Evolutionary conservation across 2,329 filamentous ascomycete genomes (phyloP), one percentile per base, ranked within the genome.

Genomic region (Aspergillus niger): DNA sequence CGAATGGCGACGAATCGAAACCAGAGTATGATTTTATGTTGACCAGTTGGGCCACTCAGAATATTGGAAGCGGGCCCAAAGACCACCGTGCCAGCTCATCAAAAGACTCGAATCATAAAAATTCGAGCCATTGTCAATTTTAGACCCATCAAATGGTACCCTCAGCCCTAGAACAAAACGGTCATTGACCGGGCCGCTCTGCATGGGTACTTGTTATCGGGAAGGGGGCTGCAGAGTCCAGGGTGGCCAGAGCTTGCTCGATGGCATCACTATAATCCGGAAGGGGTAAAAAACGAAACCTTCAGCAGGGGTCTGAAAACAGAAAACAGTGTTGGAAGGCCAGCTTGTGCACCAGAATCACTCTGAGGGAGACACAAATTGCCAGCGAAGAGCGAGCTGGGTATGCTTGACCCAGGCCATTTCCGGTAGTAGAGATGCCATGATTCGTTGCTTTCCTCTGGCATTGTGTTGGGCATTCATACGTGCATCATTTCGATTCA

Each of bases 381-480:
- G 70, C 67, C 69, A 71, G 64, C 69, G 64, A 69, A 72, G 67
- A 67, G 62, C 57, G 62, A 60, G 54, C 58, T 50, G 57, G 64
- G 54, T 47, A 28, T 55, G 41, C 41, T 60, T 50, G 60, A 65
- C 60, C 63, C 62, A 65, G 59, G 54, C 48, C 48, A 59, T 48
- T 53, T 61, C 41, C 52, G 36, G 55, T 20, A 32, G 13, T 55
- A 58, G 47, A 55, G 56, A 43, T 17, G 47, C 44, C 36, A 49
- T 73, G 73, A 75, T 75, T 77, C 70, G 74, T 65, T 68, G 71
- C 71, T 69, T 70, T 64, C 66, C 58, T 68, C 62, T 69, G 60
- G 63, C 69, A 72, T 61, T 62, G 65, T 64, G 71, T 77, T 78
- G 76, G 76, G 76, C 76, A 79, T 71, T 73, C 71, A 76, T 76